phyloP scores from a whole-genome alignment of 2,329 filamentous ascomycete species.

The Colletotrichum camelliae region DNA sequence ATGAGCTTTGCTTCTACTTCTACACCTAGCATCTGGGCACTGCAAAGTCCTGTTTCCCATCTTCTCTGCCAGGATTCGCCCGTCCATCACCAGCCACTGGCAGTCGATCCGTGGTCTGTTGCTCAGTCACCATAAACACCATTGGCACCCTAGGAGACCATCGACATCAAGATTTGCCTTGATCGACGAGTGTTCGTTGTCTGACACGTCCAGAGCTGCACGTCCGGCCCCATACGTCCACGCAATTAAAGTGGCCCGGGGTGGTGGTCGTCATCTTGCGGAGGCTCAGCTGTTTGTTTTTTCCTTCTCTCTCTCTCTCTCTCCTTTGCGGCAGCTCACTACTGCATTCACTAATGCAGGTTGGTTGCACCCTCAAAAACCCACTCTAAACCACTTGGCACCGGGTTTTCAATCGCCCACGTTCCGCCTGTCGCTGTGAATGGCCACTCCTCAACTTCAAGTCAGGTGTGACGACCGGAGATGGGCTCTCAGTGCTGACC shows the following conservation, averaged over 20 bases:
- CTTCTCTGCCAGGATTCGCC: background rate
- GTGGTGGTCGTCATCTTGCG: constrained; percentile 18
- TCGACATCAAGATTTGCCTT: constrained; percentile 5
- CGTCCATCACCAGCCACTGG: background rate
- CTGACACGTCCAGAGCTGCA: constrained; percentile 15
- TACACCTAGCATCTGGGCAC: background rate
- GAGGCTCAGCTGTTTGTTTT: constrained; percentile 17
- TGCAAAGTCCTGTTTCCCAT: background rate
- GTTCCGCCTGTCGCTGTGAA: background rate
- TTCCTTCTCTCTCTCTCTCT: background rate
- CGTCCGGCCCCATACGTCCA: constrained; percentile 4
- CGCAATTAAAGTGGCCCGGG: constrained; percentile 14
- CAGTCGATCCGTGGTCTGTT: constrained; percentile 7
- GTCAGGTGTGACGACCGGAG: background rate
- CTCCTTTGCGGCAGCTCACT: background rate
- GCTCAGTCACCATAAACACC: background rate
- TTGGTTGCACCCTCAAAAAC: background rate
- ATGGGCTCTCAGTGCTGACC: background rate
- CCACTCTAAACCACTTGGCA: background rate
- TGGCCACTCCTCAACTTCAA: background rate
- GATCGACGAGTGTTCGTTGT: constrained; percentile 7
- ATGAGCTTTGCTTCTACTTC: background rate
- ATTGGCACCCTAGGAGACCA: background rate
- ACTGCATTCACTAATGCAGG: background rate
- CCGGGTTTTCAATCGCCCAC: constrained; percentile 5